phyloP scores from a whole-genome alignment of 1,139 yeast genomes.

The Hanseniaspora uvarum region DNA sequence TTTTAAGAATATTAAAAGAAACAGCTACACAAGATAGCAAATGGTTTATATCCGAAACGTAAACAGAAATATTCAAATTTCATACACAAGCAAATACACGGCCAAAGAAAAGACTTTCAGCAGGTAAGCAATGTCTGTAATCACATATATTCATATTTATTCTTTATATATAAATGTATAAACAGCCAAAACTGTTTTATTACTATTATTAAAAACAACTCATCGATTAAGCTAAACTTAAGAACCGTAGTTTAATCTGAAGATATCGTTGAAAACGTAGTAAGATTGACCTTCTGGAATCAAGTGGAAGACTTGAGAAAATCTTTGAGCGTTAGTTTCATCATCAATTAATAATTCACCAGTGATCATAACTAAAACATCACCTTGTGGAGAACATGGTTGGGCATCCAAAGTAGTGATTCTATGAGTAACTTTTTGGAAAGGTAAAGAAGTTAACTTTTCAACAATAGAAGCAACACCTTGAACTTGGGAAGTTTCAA shows the following conservation, averaged over 20 bases:
- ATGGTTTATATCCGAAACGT: background rate
- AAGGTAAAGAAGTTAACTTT: conserved; percentile 77
- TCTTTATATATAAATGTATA: background rate
- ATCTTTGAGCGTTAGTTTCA: conserved; percentile 88
- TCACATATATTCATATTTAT: background rate
- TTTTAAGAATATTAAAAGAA: background rate
- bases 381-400: conserved; percentile 90
- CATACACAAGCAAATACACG: background rate
- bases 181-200: background rate
- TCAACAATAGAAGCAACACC: conserved; percentile 90
- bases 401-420: conserved; percentile 94
- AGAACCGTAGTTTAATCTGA: conserved; percentile 72
- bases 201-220: too few relatives aligned
- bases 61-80: background rate
- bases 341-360: conserved; percentile 88
- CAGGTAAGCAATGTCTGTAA: background rate
- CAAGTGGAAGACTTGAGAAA: conserved; percentile 94
- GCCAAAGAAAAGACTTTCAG: background rate
- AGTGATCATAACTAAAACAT: conserved; percentile 93
- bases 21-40: background rate
- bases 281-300: conserved; percentile 85
- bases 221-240: conserved; percentile 19
- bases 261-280: conserved; percentile 91
- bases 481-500: conserved; percentile 87
- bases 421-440: conserved; percentile 84